Conservation (phyloP, 208 protist genomes). For the Leishmania mexicana region DNA sequence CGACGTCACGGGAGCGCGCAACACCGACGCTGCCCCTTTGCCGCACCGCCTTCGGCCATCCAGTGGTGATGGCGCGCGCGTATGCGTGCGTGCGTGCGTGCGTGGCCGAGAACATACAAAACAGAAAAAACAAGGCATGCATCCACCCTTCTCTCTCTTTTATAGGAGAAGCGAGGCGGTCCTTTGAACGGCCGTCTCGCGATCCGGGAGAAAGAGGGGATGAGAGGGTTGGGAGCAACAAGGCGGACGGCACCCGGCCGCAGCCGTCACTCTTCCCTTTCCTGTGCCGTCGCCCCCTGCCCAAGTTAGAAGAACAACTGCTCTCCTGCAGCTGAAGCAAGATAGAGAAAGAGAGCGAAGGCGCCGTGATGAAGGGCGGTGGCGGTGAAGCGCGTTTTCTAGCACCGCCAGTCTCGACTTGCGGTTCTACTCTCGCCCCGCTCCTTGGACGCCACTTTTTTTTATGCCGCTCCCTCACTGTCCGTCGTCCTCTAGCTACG, state of each 20-base stretch:
- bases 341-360: neutral
- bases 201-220: neutral
- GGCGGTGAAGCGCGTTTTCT: neutral
- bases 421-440: neutral
- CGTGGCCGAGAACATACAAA: constrained; percentile 6
- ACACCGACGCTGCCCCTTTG: neutral
- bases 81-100: neutral
- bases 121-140: constrained; percentile 13
- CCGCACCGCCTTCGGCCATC: neutral
- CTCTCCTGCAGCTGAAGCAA: neutral
- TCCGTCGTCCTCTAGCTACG: constrained; percentile 37
- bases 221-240: neutral
- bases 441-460: neutral
- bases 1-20: neutral
- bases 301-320: neutral
- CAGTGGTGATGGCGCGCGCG: neutral
- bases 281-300: too few species aligned
- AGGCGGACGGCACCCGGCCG: neutral
- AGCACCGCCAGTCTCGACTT: neutral
- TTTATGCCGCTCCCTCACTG: neutral
- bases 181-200: neutral
- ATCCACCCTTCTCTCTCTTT: neutral
- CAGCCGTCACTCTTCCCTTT: neutral
- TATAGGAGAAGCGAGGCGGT: neutral
- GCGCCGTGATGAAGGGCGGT: neutral